These are phyloP conservation scores for Hyaloscypha variabilis DNA, from an alignment of 495 filamentous ascomycete species.

Conservation along the genomic window DNA sequence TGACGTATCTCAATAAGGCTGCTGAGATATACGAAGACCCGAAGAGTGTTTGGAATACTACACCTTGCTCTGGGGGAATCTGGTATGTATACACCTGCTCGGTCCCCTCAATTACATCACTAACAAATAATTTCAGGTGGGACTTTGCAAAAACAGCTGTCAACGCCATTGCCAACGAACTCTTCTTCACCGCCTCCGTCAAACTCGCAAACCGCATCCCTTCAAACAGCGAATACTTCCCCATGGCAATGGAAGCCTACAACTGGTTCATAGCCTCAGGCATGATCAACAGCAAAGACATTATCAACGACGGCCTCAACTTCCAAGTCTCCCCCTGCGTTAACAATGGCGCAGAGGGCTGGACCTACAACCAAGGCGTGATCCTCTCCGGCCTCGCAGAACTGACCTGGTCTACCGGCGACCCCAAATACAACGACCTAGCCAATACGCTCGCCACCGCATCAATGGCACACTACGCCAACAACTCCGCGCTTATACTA, in stretches of 20 bases:
- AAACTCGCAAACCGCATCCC: constrained; percentile 68
- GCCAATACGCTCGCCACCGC: constrained; percentile 69
- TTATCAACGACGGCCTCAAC: constrained; percentile 66
- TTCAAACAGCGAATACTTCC: constrained; percentile 48
- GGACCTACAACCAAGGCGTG: constrained; percentile 82
- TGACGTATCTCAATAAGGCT: constrained; percentile 56
- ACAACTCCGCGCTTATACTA: constrained; percentile 56
- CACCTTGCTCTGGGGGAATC: constrained; percentile 60
- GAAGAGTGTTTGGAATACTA: constrained; percentile 48
- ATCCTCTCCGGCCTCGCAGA: constrained; percentile 73
- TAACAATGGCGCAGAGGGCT: constrained; percentile 59
- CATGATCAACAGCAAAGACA: constrained; percentile 63
- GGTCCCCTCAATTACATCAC: not conserved
- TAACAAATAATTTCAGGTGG: constrained; percentile 45
- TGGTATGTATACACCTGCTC: constrained; percentile 36
- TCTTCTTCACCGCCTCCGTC: constrained; percentile 70
- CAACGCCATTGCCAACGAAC: constrained; percentile 75
- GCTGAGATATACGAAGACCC: constrained; percentile 65
- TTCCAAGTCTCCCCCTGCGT: constrained; percentile 53
- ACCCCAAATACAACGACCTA: constrained; percentile 47
- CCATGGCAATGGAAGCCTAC: constrained; percentile 62
- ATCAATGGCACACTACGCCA: constrained; percentile 56
- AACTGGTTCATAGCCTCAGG: constrained; percentile 67
- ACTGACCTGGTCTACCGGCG: constrained; percentile 49
- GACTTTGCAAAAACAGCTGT: constrained; percentile 59